Evolutionary conservation across 1,139 yeast species (phyloP).

Genomic region (Yamadazyma taylorii): DNA sequence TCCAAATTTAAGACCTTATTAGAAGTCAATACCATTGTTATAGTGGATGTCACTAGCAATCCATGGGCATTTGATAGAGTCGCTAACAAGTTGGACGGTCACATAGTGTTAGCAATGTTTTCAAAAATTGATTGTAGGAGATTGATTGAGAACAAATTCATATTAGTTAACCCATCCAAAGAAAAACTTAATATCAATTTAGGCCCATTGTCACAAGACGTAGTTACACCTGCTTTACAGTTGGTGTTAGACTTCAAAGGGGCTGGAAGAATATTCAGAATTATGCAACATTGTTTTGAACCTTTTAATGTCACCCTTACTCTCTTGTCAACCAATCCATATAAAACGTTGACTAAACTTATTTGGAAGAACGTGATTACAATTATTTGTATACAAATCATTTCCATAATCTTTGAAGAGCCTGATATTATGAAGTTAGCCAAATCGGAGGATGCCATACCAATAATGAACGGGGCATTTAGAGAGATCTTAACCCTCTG

Average conservation of each 20-base stretch:
- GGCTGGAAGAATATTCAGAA: constrained; percentile 1
- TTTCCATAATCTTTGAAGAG: constrained; percentile 25
- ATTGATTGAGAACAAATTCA: constrained; percentile 10
- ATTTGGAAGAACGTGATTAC: constrained; percentile 18
- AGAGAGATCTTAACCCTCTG: constrained; percentile 20
- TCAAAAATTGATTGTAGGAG: constrained; percentile 20
- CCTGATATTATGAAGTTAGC: constrained; percentile 17
- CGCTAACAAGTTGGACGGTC: constrained; percentile 7
- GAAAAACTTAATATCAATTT: constrained; percentile 4
- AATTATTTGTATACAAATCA: constrained; percentile 18
- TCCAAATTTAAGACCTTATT: constrained; percentile 8
- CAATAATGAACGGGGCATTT: constrained; percentile 21
- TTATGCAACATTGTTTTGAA: not conserved
- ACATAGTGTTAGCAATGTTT: constrained; percentile 14
- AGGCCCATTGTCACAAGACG: constrained; percentile 8
- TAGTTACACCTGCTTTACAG: constrained; percentile 1
- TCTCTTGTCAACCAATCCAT: constrained; percentile 1
- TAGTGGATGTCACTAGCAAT: constrained; percentile 18
- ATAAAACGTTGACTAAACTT: constrained; percentile 6
- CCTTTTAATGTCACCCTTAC: not conserved
- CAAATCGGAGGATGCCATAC: constrained; percentile 10
- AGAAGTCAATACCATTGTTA: constrained; percentile 10
- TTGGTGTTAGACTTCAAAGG: constrained; percentile 1
- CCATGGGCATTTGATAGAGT: constrained; percentile 18
- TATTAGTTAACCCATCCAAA: constrained; percentile 7